These are phyloP conservation scores for Vitis hybrid DNA, from an alignment of 177 flowering plant genomes.

Conservation along the genomic window DNA sequence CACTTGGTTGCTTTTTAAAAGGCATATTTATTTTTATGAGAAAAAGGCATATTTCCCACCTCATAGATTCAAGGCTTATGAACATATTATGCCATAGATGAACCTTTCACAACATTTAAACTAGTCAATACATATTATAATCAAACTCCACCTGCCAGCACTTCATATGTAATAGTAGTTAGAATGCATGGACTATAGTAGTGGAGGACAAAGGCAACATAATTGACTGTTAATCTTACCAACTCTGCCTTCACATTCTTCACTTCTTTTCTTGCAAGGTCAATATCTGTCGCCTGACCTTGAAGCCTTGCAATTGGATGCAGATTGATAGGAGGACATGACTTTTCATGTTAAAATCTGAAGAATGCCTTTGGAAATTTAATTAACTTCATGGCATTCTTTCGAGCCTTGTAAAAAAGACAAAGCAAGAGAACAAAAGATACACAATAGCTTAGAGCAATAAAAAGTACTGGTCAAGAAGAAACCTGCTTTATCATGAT, in stretches of 20 bases:
- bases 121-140: not conserved
- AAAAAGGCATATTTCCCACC: not conserved
- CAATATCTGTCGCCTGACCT: constrained; percentile 92
- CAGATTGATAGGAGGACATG: constrained; percentile 10
- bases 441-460: too few species aligned
- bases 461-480: not conserved
- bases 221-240: constrained; percentile 42
- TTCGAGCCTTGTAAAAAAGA: not conserved
- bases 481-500: constrained; percentile 89
- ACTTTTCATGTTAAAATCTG: not conserved
- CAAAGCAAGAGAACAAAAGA: too few species aligned
- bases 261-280: constrained; percentile 73
- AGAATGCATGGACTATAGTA: not conserved
- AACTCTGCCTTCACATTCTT: constrained; percentile 67
- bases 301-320: constrained; percentile 89
- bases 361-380: not conserved
- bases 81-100: not conserved
- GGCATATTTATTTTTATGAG: too few species aligned
- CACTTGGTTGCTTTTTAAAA: not conserved
- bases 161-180: not conserved
- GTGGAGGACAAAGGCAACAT: not conserved
- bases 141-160: not conserved
- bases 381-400: not conserved
- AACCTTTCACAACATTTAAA: too few species aligned
- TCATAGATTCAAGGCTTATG: not conserved